phyloP scores from a whole-genome alignment of 139 green algal species.

The Micromonas commoda region DNA sequence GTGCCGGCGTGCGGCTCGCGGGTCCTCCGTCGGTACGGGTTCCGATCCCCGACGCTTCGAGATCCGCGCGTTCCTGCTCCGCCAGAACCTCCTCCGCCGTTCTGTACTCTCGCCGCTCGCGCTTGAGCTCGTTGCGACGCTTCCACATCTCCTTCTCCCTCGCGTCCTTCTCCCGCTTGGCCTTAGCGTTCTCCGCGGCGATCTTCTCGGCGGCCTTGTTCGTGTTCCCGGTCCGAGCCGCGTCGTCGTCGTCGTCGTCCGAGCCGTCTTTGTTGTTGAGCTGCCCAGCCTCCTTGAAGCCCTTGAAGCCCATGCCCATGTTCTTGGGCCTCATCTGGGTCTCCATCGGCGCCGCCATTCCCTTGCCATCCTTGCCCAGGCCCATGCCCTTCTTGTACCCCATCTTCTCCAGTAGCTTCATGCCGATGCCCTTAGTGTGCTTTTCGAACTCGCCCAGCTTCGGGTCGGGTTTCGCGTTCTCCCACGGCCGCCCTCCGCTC shows the following conservation, averaged over 20 bases:
- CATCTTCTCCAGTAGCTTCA: conserved; percentile 37
- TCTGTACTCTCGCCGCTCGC: conserved; percentile 43
- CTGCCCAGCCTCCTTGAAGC: conserved; percentile 36
- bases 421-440: conserved; percentile 38
- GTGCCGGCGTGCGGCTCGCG: background rate
- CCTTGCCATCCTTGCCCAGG: conserved; percentile 25
- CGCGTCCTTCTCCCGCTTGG: background rate
- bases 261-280: no score
- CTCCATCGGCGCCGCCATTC: conserved; percentile 28
- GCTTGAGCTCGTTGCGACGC: conserved; percentile 30
- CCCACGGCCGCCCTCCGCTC: background rate
- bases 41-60: no score
- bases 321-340: conserved; percentile 47
- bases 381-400: conserved; percentile 33
- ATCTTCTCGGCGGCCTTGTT: conserved; percentile 1
- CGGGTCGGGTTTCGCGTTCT: background rate
- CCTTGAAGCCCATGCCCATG: conserved; percentile 85
- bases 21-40: background rate
- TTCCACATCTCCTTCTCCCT: conserved; percentile 43
- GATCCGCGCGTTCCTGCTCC: conserved; percentile 25
- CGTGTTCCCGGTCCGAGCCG: background rate
- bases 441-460: conserved; percentile 29
- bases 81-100: conserved; percentile 77
- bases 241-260: no score
- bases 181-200: conserved; percentile 6